A percentile compares a stretch with the other conserved stretches of the same genome.
Conservation (phyloP, 495 filamentous ascomycete genomes). For the Xylaria cubensis region DNA sequence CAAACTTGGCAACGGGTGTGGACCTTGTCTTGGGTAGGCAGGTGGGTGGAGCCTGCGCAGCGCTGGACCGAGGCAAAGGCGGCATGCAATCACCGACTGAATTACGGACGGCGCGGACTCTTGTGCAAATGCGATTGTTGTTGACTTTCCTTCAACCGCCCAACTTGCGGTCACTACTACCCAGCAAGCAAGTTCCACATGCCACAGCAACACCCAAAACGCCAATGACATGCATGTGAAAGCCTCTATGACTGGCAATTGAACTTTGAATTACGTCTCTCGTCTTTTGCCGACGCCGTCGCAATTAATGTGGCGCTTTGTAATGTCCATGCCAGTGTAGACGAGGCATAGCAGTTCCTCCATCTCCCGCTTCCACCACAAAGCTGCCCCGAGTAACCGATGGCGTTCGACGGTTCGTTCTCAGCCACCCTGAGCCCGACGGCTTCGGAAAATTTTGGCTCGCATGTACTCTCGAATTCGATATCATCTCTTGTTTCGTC, state of each 20-base stretch:
- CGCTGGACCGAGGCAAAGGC: constrained; percentile 37
- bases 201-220: constrained; percentile 22
- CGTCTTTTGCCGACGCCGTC: constrained; percentile 1
- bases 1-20: background rate
- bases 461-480: constrained; percentile 53
- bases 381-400: constrained; percentile 26
- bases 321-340: constrained; percentile 30
- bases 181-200: constrained; percentile 36
- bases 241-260: constrained; percentile 13
- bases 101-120: background rate
- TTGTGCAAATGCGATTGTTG: background rate
- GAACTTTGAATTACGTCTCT: constrained; percentile 16
- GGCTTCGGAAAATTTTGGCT: constrained; percentile 36
- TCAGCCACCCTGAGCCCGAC: constrained; percentile 46
- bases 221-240: constrained; percentile 26
- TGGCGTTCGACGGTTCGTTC: constrained; percentile 50
- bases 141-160: constrained; percentile 27
- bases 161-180: constrained; percentile 32
- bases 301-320: constrained; percentile 23
- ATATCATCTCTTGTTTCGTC: constrained; percentile 54
- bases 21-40: background rate
- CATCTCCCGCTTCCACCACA: constrained; percentile 8
- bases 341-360: constrained; percentile 16
- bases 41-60: constrained; percentile 28
- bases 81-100: constrained; percentile 23